Evolutionary conservation across 768 basidiomycete genomes (phyloP).

Genomic region (Suillus subaureus): DNA sequence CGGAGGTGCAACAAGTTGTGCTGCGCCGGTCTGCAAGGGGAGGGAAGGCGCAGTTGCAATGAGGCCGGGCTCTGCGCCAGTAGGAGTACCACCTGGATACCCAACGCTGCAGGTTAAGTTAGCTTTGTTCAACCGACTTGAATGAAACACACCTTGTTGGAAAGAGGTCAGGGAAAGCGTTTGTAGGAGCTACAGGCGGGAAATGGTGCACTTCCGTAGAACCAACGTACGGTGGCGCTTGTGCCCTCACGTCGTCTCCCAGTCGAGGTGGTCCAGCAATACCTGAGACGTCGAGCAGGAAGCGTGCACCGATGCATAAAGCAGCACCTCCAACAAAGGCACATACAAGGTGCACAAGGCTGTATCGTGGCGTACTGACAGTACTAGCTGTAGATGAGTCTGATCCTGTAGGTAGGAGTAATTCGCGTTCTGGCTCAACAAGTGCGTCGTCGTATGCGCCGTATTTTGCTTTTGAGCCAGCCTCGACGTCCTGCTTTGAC

Average conservation of each 20-base stretch:
- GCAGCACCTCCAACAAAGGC: constrained; percentile 59
- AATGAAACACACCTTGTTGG: constrained; percentile 49
- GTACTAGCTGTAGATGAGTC: not conserved
- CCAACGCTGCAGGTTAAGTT: constrained; percentile 48
- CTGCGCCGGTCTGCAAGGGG: constrained; percentile 72
- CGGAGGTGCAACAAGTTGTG: constrained; percentile 61
- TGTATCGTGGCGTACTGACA: constrained; percentile 24
- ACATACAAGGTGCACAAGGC: constrained; percentile 38
- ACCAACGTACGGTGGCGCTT: constrained; percentile 71
- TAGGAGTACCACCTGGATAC: constrained; percentile 76
- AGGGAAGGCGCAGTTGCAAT: constrained; percentile 78
- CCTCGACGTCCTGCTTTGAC: constrained; percentile 1
- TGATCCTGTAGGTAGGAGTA: not conserved
- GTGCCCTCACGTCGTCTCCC: constrained; percentile 28
- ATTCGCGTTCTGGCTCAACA: constrained; percentile 4
- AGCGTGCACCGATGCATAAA: constrained; percentile 53
- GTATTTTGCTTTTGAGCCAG: not conserved
- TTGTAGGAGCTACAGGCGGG: constrained; percentile 76
- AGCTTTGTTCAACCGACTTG: not conserved
- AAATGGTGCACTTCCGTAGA: constrained; percentile 69
- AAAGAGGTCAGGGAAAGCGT: constrained; percentile 70
- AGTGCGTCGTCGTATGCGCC: not conserved
- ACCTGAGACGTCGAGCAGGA: constrained; percentile 44
- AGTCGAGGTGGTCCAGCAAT: constrained; percentile 32
- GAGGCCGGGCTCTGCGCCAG: constrained; percentile 74